These are phyloP conservation scores for Epichloe sibirici DNA, from an alignment of 2,329 filamentous ascomycete genomes.

Conservation along the genomic window DNA sequence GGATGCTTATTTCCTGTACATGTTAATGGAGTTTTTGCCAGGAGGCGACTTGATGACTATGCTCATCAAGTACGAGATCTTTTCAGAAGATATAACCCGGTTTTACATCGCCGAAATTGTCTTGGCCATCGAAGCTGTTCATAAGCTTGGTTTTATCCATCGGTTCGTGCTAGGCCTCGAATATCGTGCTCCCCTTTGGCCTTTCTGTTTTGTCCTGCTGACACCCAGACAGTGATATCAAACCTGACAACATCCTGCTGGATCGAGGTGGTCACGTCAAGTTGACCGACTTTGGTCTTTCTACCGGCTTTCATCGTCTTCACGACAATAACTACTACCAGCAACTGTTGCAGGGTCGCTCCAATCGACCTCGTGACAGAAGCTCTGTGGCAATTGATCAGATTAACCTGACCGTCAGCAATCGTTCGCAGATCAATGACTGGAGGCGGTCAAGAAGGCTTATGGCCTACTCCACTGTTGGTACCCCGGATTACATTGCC, in stretches of 20 bases:
- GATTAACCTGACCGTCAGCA: constrained; percentile 95
- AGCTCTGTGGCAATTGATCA: constrained; percentile 94
- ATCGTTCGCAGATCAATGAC: constrained; percentile 95
- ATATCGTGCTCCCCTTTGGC: not conserved
- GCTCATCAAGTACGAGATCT: constrained; percentile 99
- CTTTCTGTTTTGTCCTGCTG: not conserved
- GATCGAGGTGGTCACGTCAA: constrained; percentile 96
- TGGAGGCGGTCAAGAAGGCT: constrained; percentile 92
- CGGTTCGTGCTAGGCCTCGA: constrained; percentile 48
- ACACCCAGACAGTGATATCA: constrained; percentile 64
- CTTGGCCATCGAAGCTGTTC: constrained; percentile 94
- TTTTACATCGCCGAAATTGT: constrained; percentile 99
- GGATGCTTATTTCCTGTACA: constrained; percentile 90
- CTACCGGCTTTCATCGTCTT: constrained; percentile 93
- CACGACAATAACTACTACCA: constrained; percentile 99
- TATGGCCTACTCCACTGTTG: constrained; percentile 96
- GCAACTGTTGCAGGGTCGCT: constrained; percentile 75
- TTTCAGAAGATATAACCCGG: constrained; percentile 94
- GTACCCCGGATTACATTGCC: constrained; percentile 96
- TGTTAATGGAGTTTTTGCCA: constrained; percentile 98
- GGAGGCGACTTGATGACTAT: constrained; percentile 99
- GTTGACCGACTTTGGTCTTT: constrained; percentile 93
- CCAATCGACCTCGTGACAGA: constrained; percentile 63
- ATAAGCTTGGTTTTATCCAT: constrained; percentile 96
- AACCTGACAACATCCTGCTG: constrained; percentile 95